Percentiles rank a stretch among this genome's conserved stretches.
Evolutionary conservation across 2,329 filamentous ascomycete genomes (phyloP).

Genomic region (Penicillium aurantiogriseum): DNA sequence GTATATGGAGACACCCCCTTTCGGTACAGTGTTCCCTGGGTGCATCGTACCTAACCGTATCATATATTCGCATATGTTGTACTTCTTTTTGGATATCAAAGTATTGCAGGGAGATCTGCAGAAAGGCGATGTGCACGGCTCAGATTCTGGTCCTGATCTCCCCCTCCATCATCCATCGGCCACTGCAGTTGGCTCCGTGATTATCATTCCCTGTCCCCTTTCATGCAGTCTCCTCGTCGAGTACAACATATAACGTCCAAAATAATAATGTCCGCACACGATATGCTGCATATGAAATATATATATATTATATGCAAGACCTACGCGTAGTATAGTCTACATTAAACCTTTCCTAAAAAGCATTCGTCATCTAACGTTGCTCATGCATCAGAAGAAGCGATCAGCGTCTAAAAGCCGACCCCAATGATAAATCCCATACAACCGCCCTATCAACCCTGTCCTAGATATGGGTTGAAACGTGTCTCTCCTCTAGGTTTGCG

Average conservation of each 20-base stretch:
- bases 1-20: not conserved
- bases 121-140: slow-evolving; percentile 17
- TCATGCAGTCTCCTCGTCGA: slow-evolving; percentile 7
- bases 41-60: slow-evolving; percentile 9
- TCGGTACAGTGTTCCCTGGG: not conserved
- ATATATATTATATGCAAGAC: not conserved
- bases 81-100: not conserved
- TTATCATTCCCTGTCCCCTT: slow-evolving; percentile 1
- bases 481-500: slow-evolving; percentile 1
- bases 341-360: not conserved
- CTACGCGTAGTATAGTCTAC: not conserved
- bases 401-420: not conserved
- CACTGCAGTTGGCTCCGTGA: slow-evolving; percentile 4
- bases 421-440: slow-evolving; percentile 7
- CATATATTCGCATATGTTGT: not conserved
- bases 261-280: not conserved
- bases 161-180: slow-evolving; percentile 16
- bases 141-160: slow-evolving; percentile 13
- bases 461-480: slow-evolving; percentile 14
- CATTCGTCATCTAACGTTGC: slow-evolving; percentile 13
- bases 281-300: not conserved
- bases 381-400: not conserved
- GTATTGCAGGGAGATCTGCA: slow-evolving; percentile 6
- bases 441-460: not conserved
- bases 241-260: not conserved